These are phyloP conservation scores for Apiospora arundinis DNA, from an alignment of 2,329 filamentous ascomycete species.

Conservation along the genomic window DNA sequence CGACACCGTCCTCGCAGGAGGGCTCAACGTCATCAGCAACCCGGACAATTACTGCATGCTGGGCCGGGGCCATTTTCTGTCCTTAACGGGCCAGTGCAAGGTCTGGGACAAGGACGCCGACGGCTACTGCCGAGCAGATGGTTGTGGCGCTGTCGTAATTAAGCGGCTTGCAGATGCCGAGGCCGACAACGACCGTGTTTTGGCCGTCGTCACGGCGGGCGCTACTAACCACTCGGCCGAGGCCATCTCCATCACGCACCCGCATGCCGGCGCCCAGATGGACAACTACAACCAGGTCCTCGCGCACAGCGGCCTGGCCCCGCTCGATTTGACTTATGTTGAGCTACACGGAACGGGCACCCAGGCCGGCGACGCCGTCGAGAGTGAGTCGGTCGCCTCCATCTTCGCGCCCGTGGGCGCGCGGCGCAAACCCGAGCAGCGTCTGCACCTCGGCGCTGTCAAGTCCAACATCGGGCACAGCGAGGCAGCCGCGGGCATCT, in stretches of 20 bases:
- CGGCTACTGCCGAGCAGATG: too few species aligned
- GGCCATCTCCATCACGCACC: constrained; percentile 20
- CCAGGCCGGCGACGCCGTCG: constrained; percentile 71
- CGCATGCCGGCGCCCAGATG: constrained; percentile 66
- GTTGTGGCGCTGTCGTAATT: constrained; percentile 55
- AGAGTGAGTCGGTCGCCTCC: constrained; percentile 66
- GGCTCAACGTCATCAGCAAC: too few species aligned
- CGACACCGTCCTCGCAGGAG: too few species aligned
- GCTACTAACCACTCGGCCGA: constrained; percentile 3
- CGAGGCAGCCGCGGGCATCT: constrained; percentile 49
- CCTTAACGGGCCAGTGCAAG: too few species aligned
- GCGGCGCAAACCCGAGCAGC: constrained; percentile 33
- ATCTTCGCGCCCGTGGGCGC: constrained; percentile 57
- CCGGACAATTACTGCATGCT: too few species aligned
- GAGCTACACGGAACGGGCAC: constrained; percentile 77
- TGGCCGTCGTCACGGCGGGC: constrained; percentile 31
- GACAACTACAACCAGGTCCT: constrained; percentile 64
- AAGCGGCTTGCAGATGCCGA: constrained; percentile 26
- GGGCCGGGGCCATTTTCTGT: too few species aligned
- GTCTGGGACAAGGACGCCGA: too few species aligned
- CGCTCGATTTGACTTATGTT: constrained; percentile 62
- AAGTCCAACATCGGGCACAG: constrained; percentile 57
- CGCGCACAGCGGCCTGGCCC: constrained; percentile 62
- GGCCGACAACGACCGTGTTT: background rate
- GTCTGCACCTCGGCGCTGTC: constrained; percentile 53